These are phyloP conservation scores for Starmera stellimalicola DNA, from an alignment of 1,139 yeast genomes.

Conservation along the genomic window DNA sequence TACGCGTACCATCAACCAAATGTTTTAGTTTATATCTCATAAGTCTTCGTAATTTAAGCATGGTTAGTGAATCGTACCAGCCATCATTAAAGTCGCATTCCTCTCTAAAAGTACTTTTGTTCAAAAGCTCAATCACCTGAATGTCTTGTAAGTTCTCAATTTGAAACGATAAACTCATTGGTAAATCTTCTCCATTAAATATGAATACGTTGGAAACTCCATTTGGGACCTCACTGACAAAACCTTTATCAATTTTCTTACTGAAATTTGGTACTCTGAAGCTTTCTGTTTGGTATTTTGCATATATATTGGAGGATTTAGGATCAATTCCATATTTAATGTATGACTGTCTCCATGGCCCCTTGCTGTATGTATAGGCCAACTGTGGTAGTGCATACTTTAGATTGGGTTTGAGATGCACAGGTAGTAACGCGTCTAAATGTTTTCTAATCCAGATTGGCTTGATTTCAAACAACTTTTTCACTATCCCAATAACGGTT, in stretches of 20 bases:
- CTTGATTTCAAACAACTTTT: conserved; percentile 48
- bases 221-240: conserved; percentile 21
- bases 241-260: conserved; percentile 24
- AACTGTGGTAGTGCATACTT: conserved; percentile 79
- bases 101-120: conserved; percentile 29
- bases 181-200: conserved; percentile 67
- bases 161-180: conserved; percentile 65
- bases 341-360: conserved; percentile 95
- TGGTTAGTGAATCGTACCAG: conserved; percentile 61
- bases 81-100: conserved; percentile 51
- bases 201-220: conserved; percentile 35
- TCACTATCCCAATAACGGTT: conserved; percentile 36
- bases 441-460: conserved; percentile 88
- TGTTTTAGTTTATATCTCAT: conserved; percentile 65
- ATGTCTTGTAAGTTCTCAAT: conserved; percentile 74
- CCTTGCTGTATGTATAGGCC: conserved; percentile 70
- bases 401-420: conserved; percentile 38
- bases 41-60: conserved; percentile 57
- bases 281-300: conserved; percentile 75
- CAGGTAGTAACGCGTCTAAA: conserved; percentile 49
- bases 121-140: conserved; percentile 43
- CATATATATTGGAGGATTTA: conserved; percentile 38
- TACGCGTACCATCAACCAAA: conserved; percentile 31
- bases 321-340: conserved; percentile 79
- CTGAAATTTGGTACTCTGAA: conserved; percentile 45